Conservation (phyloP, 768 basidiomycete species). For the Leccinellum albellum region DNA sequence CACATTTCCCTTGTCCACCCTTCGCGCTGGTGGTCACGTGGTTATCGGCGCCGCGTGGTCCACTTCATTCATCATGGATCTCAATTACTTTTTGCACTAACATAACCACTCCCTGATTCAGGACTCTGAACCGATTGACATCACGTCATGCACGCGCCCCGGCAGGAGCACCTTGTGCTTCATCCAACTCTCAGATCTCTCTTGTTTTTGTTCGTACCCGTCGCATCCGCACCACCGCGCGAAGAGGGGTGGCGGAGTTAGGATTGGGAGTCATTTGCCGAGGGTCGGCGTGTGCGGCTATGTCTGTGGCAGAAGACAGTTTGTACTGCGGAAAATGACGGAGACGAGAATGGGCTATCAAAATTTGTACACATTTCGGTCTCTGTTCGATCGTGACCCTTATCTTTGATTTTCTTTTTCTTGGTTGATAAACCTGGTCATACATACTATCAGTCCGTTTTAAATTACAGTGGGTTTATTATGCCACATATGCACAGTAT, state of each 20-base stretch:
- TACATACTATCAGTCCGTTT: not conserved
- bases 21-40: not conserved
- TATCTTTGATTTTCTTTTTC: not conserved
- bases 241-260: slow-evolving; percentile 21
- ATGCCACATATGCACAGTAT: not conserved
- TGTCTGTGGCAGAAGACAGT: not conserved
- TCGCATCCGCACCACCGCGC: slow-evolving; percentile 29
- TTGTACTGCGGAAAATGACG: not conserved
- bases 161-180: slow-evolving; percentile 49
- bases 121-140: slow-evolving; percentile 35
- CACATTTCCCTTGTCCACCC: not conserved
- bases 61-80: not conserved
- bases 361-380: slow-evolving; percentile 21
- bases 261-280: slow-evolving; percentile 22
- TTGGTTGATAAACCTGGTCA: not conserved
- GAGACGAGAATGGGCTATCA: slow-evolving; percentile 1
- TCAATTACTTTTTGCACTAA: not conserved
- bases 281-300: not conserved
- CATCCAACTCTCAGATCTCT: slow-evolving; percentile 45
- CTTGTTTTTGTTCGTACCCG: slow-evolving; percentile 44
- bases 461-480: not conserved
- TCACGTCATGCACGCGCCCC: slow-evolving; percentile 38
- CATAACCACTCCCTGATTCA: slow-evolving; percentile 1
- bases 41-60: not conserved
- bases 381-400: slow-evolving; percentile 16